phyloP scores from a whole-genome alignment of 2,329 filamentous ascomycete genomes.

The Emericellopsis atlantica region DNA sequence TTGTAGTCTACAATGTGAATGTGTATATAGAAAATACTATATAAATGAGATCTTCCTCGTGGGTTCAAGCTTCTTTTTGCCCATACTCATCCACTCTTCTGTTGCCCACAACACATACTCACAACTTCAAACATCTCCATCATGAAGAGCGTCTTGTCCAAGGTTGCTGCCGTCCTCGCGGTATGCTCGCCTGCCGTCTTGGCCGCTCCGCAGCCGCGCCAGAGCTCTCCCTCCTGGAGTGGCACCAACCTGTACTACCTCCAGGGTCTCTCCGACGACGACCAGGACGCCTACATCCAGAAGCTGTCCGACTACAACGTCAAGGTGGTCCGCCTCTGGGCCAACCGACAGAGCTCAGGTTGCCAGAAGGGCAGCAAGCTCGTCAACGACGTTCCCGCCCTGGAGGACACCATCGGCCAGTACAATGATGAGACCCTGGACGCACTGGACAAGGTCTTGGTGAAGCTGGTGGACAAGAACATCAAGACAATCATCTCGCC shows the following conservation, averaged over 20 bases:
- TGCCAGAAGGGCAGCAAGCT: conserved; percentile 8
- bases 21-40: no score
- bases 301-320: conserved; percentile 5
- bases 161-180: no score
- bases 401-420: conserved; percentile 8
- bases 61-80: no score
- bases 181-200: not conserved
- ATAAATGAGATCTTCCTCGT: no score
- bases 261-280: conserved; percentile 6
- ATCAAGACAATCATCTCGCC: conserved; percentile 5
- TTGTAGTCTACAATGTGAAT: no score
- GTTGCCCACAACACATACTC: no score
- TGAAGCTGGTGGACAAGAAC: conserved; percentile 2
- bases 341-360: conserved; percentile 4
- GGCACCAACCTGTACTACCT: conserved; percentile 9
- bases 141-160: no score
- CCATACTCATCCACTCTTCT: no score
- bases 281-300: conserved; percentile 7
- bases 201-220: not conserved
- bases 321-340: conserved; percentile 8
- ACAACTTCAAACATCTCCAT: no score
- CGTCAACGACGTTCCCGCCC: conserved; percentile 2
- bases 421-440: conserved; percentile 7
- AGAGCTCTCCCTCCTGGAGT: conserved; percentile 6
- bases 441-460: conserved; percentile 4